Percentiles rank a stretch among this genome's conserved stretches.
Conservation (phyloP, 805 yeast genomes). For the Kuraishia floccosa region DNA sequence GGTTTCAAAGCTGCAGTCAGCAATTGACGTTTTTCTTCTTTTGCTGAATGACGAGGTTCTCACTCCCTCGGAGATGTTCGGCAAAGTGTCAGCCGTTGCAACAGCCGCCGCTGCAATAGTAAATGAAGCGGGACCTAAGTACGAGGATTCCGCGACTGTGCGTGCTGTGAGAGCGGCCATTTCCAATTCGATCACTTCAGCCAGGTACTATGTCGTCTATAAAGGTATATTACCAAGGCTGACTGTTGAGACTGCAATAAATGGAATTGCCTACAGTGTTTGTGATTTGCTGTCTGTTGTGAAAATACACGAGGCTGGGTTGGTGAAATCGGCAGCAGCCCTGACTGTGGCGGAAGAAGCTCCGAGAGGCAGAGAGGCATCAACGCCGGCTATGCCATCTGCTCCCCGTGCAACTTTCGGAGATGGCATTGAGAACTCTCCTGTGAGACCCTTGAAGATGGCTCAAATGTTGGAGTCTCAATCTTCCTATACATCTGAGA, state of each 20-base stretch:
- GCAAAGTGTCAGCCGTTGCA: slow-evolving; percentile 11
- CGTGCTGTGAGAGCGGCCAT: slow-evolving; percentile 51
- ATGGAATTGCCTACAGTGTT: slow-evolving; percentile 58
- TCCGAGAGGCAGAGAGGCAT: too few species aligned
- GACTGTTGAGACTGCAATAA: slow-evolving; percentile 63
- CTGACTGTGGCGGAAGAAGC: background rate
- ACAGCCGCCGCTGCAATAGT: slow-evolving; percentile 14
- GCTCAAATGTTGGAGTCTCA: slow-evolving; percentile 29
- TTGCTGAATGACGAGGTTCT: slow-evolving; percentile 10
- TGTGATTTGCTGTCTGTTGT: slow-evolving; percentile 49
- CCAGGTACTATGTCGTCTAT: slow-evolving; percentile 63
- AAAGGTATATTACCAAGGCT: slow-evolving; percentile 55
- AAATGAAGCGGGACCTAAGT: slow-evolving; percentile 11
- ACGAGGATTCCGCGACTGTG: too few species aligned
- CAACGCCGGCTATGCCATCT: too few species aligned
- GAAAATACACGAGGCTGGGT: slow-evolving; percentile 29
- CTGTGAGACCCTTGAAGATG: slow-evolving; percentile 61
- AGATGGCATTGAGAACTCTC: slow-evolving; percentile 19
- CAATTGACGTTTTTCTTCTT: slow-evolving; percentile 32
- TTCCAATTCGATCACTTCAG: slow-evolving; percentile 64
- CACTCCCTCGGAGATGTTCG: slow-evolving; percentile 33
- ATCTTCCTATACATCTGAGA: too few species aligned
- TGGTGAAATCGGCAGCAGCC: background rate
- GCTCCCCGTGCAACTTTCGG: too few species aligned
- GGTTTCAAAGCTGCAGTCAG: slow-evolving; percentile 33